Percentiles rank a stretch among this genome's conserved stretches.
phyloP scores from a whole-genome alignment of 202 grass and related monocot genomes.

The Bolboschoenoplectus hybrid region DNA sequence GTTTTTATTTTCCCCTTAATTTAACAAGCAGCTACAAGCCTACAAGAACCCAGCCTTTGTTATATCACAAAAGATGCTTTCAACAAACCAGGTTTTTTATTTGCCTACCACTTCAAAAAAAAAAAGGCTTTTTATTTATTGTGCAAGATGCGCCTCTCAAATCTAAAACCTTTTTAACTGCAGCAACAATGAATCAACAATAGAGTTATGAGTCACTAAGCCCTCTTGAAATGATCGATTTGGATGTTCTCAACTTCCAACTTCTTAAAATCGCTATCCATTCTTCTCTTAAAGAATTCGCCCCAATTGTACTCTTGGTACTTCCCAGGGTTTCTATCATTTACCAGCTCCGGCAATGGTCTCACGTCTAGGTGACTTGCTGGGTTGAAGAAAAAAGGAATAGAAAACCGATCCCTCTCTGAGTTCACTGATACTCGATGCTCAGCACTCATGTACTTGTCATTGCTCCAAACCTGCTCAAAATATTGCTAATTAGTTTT shows the following conservation, averaged over 20 bases:
- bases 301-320: slow-evolving; percentile 70
- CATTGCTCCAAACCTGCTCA: slow-evolving; percentile 88
- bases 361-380: slow-evolving; percentile 49
- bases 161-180: neutral
- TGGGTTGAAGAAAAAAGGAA: slow-evolving; percentile 84
- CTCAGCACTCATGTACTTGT: slow-evolving; percentile 75
- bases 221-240: slow-evolving; percentile 74
- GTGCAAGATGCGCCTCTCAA: neutral
- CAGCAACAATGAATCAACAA: no score
- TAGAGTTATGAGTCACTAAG: neutral
- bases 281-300: slow-evolving; percentile 60
- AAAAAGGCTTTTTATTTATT: neutral
- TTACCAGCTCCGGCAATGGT: slow-evolving; percentile 58
- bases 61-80: neutral
- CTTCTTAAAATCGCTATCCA: slow-evolving; percentile 72
- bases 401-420: slow-evolving; percentile 63
- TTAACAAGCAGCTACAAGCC: neutral
- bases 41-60: neutral
- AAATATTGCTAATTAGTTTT: slow-evolving; percentile 2
- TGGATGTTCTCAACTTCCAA: slow-evolving; percentile 68
- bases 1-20: neutral
- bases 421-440: slow-evolving; percentile 70
- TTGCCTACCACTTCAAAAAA: neutral
- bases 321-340: slow-evolving; percentile 40
- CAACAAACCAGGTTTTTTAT: neutral